Evolutionary conservation across 2,329 filamentous ascomycete species (phyloP).

Genomic region (Neonectria neomacrospora): DNA sequence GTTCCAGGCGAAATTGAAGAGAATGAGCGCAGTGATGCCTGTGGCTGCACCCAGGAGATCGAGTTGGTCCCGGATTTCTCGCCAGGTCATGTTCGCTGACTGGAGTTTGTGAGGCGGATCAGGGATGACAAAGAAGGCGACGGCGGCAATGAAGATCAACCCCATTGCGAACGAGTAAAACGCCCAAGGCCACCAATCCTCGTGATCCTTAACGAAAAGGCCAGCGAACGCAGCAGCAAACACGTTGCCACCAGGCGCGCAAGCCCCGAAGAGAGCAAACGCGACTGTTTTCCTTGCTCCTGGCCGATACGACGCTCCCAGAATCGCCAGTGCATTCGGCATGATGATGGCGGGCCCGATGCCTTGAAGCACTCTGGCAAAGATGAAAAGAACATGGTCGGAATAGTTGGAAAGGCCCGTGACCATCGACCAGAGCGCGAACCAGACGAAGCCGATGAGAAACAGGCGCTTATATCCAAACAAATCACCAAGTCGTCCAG

Average conservation of each 20-base stretch:
- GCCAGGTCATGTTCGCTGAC: constrained; percentile 14
- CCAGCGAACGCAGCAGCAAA: constrained; percentile 55
- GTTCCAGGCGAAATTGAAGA: constrained; percentile 76
- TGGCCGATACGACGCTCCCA: constrained; percentile 67
- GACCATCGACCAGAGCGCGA: constrained; percentile 62
- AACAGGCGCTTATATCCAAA: constrained; percentile 68
- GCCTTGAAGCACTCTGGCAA: constrained; percentile 66
- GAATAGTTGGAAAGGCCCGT: constrained; percentile 56
- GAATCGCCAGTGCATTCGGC: constrained; percentile 72
- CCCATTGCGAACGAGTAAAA: constrained; percentile 56
- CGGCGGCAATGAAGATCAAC: constrained; percentile 47
- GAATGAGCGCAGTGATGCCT: constrained; percentile 66
- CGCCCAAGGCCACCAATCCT: constrained; percentile 60
- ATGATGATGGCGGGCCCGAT: constrained; percentile 71
- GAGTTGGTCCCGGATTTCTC: constrained; percentile 45
- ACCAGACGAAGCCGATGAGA: constrained; percentile 65
- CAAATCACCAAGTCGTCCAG: constrained; percentile 66
- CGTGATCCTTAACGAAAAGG: constrained; percentile 50
- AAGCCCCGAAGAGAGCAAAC: constrained; percentile 63
- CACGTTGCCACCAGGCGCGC: constrained; percentile 59
- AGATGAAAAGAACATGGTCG: constrained; percentile 58
- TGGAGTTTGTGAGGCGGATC: constrained; percentile 37
- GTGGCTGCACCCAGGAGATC: constrained; percentile 54
- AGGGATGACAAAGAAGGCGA: constrained; percentile 51
- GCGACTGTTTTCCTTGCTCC: constrained; percentile 69